Conservation (phyloP, 495 filamentous ascomycete genomes). For the Daldinia concentrica region DNA sequence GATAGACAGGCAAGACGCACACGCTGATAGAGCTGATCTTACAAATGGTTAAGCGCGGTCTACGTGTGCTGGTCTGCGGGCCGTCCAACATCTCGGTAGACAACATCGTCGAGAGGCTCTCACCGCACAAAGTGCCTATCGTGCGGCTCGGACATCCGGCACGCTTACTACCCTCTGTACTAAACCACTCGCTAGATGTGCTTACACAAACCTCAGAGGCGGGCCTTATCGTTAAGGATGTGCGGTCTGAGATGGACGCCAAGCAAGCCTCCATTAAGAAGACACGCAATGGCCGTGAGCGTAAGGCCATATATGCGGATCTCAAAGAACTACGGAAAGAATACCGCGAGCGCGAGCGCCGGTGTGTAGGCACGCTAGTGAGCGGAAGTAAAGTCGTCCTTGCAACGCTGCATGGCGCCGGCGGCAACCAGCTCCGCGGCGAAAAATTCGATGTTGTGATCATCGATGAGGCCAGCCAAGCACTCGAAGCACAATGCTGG, state of each 20-base stretch:
- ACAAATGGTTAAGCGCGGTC: conserved; percentile 76
- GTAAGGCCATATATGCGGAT: conserved; percentile 83
- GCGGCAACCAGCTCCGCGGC: conserved; percentile 80
- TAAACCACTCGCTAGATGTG: conserved; percentile 90
- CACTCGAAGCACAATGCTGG: conserved; percentile 97
- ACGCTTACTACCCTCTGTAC: conserved; percentile 84
- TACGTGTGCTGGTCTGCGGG: conserved; percentile 88
- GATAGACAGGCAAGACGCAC: conserved; percentile 91
- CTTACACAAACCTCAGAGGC: conserved; percentile 93
- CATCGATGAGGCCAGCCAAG: conserved; percentile 95
- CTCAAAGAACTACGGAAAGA: conserved; percentile 87
- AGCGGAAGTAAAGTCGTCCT: conserved; percentile 84
- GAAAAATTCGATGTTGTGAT: conserved; percentile 93
- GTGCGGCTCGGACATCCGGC: conserved; percentile 94
- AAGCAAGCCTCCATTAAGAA: conserved; percentile 91
- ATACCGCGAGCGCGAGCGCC: conserved; percentile 83
- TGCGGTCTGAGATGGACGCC: conserved; percentile 90
- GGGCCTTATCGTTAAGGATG: conserved; percentile 87
- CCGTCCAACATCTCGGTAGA: conserved; percentile 97
- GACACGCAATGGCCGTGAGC: conserved; percentile 80
- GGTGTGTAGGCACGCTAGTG: conserved; percentile 80
- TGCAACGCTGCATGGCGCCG: conserved; percentile 91
- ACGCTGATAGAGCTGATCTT: conserved; percentile 95
- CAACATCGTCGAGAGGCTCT: conserved; percentile 96
- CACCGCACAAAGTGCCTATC: conserved; percentile 83